Evolutionary conservation across 352 stramenopile genomes (phyloP).

Genomic region (Thraustochytrium striatum): DNA sequence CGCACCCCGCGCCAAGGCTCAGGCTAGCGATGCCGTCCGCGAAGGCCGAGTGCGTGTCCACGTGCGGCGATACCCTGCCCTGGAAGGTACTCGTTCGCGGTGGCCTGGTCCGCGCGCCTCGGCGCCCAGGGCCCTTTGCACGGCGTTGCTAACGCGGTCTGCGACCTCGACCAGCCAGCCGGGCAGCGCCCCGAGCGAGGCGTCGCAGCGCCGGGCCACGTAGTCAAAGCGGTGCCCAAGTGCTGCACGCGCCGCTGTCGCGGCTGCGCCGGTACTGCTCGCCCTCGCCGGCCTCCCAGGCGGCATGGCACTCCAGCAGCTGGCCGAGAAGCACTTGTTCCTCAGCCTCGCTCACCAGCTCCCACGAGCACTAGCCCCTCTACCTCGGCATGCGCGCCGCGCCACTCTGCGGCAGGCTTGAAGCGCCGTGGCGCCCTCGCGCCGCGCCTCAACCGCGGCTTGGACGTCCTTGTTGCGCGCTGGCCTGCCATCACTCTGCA

Average conservation of each 20-base stretch:
- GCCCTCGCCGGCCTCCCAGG: background rate
- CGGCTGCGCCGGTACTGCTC: background rate
- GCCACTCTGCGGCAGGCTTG: background rate
- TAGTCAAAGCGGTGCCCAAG: slow-evolving; percentile 80
- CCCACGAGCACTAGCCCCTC: background rate
- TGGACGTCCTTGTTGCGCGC: too few relatives aligned
- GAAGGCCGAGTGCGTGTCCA: slow-evolving; percentile 80
- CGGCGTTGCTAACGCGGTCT: slow-evolving; percentile 71
- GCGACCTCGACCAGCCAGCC: slow-evolving; percentile 57
- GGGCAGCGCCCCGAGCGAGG: slow-evolving; percentile 73
- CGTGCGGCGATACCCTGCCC: slow-evolving; percentile 78
- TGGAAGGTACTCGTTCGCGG: slow-evolving; percentile 75
- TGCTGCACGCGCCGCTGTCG: slow-evolving; percentile 70
- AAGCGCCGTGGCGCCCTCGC: background rate
- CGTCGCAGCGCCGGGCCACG: slow-evolving; percentile 59
- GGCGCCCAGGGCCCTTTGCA: background rate
- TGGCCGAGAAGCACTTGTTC: background rate
- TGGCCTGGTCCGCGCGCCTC: slow-evolving; percentile 51
- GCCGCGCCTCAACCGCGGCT: too few relatives aligned
- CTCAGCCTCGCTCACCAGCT: slow-evolving; percentile 6
- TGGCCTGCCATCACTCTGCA: too few relatives aligned
- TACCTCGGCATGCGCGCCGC: background rate
- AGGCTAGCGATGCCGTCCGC: slow-evolving; percentile 68
- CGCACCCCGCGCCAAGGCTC: slow-evolving; percentile 51
- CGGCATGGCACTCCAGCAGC: slow-evolving; percentile 13